phyloP scores from a whole-genome alignment of 345 rosid species.

The Euphorbia pulcherrima region DNA sequence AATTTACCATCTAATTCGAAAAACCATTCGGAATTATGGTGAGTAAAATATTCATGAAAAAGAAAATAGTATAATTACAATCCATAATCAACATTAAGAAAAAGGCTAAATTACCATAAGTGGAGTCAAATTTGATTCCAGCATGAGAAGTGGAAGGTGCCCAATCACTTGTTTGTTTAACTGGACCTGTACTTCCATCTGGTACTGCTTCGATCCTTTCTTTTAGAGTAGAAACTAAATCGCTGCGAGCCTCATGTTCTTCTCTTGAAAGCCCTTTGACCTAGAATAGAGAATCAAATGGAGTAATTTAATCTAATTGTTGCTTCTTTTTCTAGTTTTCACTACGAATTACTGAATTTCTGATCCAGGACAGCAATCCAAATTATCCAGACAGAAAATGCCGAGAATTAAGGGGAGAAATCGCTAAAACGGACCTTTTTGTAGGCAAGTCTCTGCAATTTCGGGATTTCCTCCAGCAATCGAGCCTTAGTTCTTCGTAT shows the following conservation, averaged over 20 bases:
- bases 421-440: slow-evolving; percentile 18
- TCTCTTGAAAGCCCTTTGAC: slow-evolving; percentile 29
- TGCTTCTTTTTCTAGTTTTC: neutral
- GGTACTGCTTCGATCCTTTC: slow-evolving; percentile 27
- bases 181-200: slow-evolving; percentile 23
- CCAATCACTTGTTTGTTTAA: slow-evolving; percentile 9
- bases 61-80: neutral
- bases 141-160: slow-evolving; percentile 23
- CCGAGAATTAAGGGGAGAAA: neutral
- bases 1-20: slow-evolving; percentile 20
- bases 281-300: slow-evolving; percentile 4
- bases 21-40: neutral
- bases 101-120: slow-evolving; percentile 14
- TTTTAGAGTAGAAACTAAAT: slow-evolving; percentile 22
- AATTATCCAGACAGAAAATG: neutral
- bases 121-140: slow-evolving; percentile 24
- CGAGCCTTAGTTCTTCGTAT: slow-evolving; percentile 31
- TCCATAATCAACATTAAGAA: neutral
- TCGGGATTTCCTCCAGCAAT: slow-evolving; percentile 27
- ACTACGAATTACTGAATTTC: neutral
- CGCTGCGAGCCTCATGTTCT: slow-evolving; percentile 26
- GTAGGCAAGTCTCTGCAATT: slow-evolving; percentile 26
- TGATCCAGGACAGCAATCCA: neutral
- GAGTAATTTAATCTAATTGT: neutral
- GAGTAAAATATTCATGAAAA: neutral